Evolutionary conservation across 108 stramenopile species (phyloP).

Genomic region (Nannochloropsis gaditana): DNA sequence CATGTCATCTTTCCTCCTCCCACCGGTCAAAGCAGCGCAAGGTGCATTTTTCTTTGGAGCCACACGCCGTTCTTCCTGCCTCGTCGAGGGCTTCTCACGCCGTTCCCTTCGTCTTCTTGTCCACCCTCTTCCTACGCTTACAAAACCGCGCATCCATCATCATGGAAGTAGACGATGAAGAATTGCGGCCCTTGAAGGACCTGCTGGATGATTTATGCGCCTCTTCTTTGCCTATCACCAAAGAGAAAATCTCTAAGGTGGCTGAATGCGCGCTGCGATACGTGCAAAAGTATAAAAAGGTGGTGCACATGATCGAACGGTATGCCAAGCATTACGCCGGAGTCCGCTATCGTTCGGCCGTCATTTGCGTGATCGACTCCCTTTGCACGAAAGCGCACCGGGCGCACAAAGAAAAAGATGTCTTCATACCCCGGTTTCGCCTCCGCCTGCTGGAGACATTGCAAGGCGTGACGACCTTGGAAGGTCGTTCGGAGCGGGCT

Average conservation of each 20-base stretch:
- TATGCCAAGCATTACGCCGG: not conserved
- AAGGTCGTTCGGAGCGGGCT: not conserved
- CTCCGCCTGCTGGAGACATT: not conserved
- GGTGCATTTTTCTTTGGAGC: too few relatives aligned
- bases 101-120: too few relatives aligned
- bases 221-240: not conserved
- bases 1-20: too few relatives aligned
- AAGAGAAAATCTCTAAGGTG: slow-evolving; percentile 11
- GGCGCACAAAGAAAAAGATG: slow-evolving; percentile 11
- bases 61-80: too few relatives aligned
- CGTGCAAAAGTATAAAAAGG: not conserved
- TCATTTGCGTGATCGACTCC: slow-evolving; percentile 13
- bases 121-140: too few relatives aligned
- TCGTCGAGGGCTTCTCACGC: too few relatives aligned
- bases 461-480: not conserved
- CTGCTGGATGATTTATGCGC: not conserved
- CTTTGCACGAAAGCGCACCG: slow-evolving; percentile 5
- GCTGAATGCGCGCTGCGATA: slow-evolving; percentile 4
- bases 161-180: not conserved
- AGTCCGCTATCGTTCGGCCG: not conserved
- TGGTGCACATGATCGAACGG: slow-evolving; percentile 1
- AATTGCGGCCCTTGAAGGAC: not conserved
- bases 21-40: too few relatives aligned
- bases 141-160: not conserved
- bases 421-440: slow-evolving; percentile 6